Evolutionary conservation across 139 green algal genomes (phyloP).

Genomic region (Nannochloris sp.): DNA sequence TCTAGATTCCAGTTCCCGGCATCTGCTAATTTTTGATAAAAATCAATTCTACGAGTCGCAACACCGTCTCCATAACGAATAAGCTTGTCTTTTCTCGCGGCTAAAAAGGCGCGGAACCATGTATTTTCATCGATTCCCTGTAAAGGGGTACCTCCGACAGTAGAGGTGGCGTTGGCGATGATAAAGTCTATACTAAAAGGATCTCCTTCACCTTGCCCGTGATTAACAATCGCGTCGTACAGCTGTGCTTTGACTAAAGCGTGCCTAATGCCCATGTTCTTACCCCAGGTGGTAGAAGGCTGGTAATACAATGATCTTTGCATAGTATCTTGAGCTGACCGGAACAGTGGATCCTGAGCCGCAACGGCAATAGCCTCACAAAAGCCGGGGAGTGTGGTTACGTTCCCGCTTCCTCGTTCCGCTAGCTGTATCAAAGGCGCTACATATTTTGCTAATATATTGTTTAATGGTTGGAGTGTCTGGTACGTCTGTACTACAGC

Average conservation of each 20-base stretch:
- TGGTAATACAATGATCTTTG: conserved; percentile 7
- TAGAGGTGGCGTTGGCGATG: background rate
- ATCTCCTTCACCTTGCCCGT: conserved; percentile 16
- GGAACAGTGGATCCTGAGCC: background rate
- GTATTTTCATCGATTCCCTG: conserved; percentile 16
- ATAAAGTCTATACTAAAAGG: conserved; percentile 24
- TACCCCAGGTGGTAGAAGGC: background rate
- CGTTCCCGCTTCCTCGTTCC: background rate
- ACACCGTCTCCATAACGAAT: background rate
- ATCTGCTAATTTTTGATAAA: conserved; percentile 11
- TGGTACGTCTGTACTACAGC: background rate
- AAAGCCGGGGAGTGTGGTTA: background rate
- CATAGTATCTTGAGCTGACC: background rate
- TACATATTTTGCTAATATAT: background rate
- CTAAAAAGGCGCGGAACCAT: conserved; percentile 20
- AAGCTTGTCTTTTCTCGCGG: conserved; percentile 7
- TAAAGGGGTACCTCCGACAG: conserved; percentile 8
- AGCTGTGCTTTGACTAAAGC: conserved; percentile 24
- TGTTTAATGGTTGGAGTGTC: background rate
- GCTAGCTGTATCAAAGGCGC: background rate
- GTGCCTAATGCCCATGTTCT: background rate
- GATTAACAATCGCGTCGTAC: conserved; percentile 28
- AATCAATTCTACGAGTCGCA: conserved; percentile 4
- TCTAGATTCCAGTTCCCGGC: conserved; percentile 20
- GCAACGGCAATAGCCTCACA: conserved; percentile 1